These are phyloP conservation scores for Litsea cubeba DNA, from an alignment of 164 flowering plant genomes.

Conservation along the genomic window DNA sequence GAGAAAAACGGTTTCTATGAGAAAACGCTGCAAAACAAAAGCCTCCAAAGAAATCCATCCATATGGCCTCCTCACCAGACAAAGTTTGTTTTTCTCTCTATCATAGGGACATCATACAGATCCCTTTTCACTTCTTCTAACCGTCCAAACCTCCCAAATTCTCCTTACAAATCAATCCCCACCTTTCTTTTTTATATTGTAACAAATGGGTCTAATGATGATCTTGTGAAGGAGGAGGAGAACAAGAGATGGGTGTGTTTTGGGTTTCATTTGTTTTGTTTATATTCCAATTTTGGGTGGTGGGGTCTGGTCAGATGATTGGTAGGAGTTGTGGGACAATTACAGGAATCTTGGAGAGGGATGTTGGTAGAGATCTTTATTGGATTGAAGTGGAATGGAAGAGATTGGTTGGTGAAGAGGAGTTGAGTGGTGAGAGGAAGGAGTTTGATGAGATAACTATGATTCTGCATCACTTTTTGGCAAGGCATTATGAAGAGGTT, in stretches of 20 bases:
- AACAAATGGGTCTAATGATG: neutral
- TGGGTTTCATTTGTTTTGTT: neutral
- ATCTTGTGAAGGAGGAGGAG: neutral
- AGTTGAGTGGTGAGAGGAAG: neutral
- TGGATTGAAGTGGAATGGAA: constrained; percentile 1
- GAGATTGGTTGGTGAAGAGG: constrained; percentile 1
- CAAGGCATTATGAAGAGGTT: neutral
- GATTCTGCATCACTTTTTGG: constrained; percentile 2
- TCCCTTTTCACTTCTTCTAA: neutral
- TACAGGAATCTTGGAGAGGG: neutral
- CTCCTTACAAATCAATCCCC: neutral
- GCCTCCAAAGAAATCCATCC: constrained; percentile 3
- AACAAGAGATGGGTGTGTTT: neutral
- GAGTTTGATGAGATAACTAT: constrained; percentile 1
- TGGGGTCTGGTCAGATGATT: neutral
- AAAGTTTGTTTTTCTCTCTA: neutral
- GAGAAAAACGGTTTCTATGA: neutral
- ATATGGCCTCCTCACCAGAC: neutral
- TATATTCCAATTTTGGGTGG: neutral
- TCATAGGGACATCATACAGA: neutral
- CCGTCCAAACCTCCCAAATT: neutral
- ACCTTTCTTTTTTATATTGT: neutral
- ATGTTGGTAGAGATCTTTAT: constrained; percentile 2
- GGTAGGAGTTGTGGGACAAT: neutral
- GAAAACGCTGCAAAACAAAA: neutral